Conservation (phyloP, 768 basidiomycete genomes). For the Kwoniella mangroviensis region DNA sequence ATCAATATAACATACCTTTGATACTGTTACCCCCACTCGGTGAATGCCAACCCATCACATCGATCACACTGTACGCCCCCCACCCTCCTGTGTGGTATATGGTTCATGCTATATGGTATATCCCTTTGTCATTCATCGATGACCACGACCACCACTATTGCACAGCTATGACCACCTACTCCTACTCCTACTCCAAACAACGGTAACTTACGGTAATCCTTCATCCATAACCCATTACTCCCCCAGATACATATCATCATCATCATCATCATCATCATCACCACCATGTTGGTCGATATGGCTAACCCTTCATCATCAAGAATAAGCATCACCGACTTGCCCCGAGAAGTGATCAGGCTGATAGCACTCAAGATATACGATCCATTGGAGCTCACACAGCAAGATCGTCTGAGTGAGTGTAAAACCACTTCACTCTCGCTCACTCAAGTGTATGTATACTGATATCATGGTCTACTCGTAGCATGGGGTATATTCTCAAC, state of each 20-base stretch:
- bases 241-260: not conserved
- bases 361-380: slow-evolving; percentile 47
- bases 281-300: slow-evolving; percentile 2
- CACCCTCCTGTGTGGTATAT: not conserved
- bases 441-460: too few species aligned
- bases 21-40: not conserved
- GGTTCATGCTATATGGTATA: not conserved
- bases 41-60: not conserved
- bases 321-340: slow-evolving; percentile 25
- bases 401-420: slow-evolving; percentile 52
- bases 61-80: not conserved
- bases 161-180: not conserved
- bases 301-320: not conserved
- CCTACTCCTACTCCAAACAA: not conserved
- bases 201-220: not conserved
- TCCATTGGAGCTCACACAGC: slow-evolving; percentile 46
- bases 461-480: slow-evolving; percentile 5
- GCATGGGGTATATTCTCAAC: slow-evolving; percentile 57
- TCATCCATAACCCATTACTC: not conserved
- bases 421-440: not conserved
- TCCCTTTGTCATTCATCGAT: not conserved
- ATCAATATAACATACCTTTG: too few species aligned
- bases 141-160: not conserved
- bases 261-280: not conserved
- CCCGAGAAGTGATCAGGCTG: slow-evolving; percentile 42